Evolutionary conservation across 768 basidiomycete genomes (phyloP), one percentile per base, ranked within the genome.

Genomic region (Cyathus striatus): DNA sequence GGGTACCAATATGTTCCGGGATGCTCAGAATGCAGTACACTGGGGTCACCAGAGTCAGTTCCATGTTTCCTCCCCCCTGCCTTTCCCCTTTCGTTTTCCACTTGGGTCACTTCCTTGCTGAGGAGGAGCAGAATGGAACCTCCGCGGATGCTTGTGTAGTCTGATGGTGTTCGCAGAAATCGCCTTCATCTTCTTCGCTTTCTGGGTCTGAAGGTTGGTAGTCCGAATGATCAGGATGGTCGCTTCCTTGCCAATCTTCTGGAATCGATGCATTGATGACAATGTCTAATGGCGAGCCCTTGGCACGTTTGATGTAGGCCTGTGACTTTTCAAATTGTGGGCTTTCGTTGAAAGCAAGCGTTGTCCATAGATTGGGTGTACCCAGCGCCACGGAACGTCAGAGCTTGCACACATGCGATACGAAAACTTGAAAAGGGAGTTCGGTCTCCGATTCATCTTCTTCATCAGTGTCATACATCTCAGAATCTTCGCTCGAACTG

Each of bases 361-460:
- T 54, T 14, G 68, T 67, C 76, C 76, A 78, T 22, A 78, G 62
- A 4, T 62, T 59, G 0, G 75, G 66, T 0, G 63, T 67, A 14
- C 61, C 60, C 10, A 76, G 36, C 5, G 73, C 69, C 26, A 53
- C 47, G 17, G 48, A 49, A 39, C 74, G 71, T 75, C 74, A 76
- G 46, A 64, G 66, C 23, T 41, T 53, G 52, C 74, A 76, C n/a
- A 75, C 64, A 44, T 73, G 73, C 25, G 73, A 75, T 14, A 67
- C 69, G 46, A 73, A 50, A 25, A 71, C 52, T 45, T 62, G 58
- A 49, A 75, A 75, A 1, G 51, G 42, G n/a, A 43, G 30, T 10
- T 17, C 23, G 5, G 2, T 5, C 23, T 43, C 42, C n/a, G n/a
- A n/a, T n/a, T n/a, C n/a, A 5, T 34, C 32, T 7, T 26, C 23